Conservation (phyloP, 2,329 filamentous ascomycete species). For the Exophiala bonariae region DNA sequence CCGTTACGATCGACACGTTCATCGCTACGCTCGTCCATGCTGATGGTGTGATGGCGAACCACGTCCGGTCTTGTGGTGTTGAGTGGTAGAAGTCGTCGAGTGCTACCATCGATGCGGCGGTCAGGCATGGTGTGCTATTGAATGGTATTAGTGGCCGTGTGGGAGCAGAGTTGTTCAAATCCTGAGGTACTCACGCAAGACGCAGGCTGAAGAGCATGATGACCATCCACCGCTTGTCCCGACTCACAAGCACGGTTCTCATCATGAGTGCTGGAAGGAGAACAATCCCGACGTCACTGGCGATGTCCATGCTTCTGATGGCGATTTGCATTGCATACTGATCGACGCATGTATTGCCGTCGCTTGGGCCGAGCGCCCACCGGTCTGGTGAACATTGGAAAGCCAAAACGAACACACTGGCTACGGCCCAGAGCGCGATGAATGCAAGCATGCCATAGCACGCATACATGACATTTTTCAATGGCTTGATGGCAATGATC, state of each 20-base stretch:
- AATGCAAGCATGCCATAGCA: conserved; percentile 23
- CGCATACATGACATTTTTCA: conserved; percentile 20
- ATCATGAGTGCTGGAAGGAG: conserved; percentile 28
- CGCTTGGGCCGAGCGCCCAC: conserved; percentile 16
- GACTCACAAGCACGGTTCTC: conserved; percentile 22
- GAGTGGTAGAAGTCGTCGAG: conserved; percentile 21
- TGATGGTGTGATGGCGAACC: conserved; percentile 24
- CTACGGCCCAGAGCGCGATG: conserved; percentile 22
- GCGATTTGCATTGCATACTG: conserved; percentile 26
- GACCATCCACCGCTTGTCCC: conserved; percentile 24
- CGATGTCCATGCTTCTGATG: conserved; percentile 24
- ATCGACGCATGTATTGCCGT: conserved; percentile 25
- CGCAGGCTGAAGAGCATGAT: conserved; percentile 25
- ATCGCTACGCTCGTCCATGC: conserved; percentile 27
- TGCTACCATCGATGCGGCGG: conserved; percentile 19
- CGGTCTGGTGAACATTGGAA: conserved; percentile 28
- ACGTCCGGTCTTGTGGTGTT: conserved; percentile 24
- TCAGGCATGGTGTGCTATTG: conserved; percentile 25
- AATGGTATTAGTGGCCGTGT: conserved; percentile 6
- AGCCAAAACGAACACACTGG: conserved; percentile 21
- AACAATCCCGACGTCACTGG: conserved; percentile 26
- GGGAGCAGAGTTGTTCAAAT: not conserved
- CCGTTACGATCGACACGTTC: conserved; percentile 28
- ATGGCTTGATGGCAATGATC: conserved; percentile 29
- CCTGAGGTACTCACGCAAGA: conserved; percentile 24